Conservation (phyloP, 2,329 filamentous ascomycete species). For the Colletotrichum noveboracense region DNA sequence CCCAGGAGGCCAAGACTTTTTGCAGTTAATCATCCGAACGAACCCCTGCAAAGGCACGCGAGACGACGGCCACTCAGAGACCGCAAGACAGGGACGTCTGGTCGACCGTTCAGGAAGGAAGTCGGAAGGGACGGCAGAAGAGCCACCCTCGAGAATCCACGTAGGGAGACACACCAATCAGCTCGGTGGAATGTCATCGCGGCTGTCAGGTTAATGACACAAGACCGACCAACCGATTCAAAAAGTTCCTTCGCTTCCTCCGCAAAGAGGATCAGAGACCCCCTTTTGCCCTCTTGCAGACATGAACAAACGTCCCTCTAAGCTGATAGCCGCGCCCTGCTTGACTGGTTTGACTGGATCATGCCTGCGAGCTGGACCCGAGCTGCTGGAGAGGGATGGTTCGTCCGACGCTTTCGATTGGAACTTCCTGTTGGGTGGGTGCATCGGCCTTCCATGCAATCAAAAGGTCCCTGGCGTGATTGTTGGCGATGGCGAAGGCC, state of each 20-base stretch:
- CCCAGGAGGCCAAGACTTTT: not conserved
- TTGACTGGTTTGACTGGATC: not conserved
- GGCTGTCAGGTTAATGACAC: constrained; percentile 13
- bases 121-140: constrained; percentile 4
- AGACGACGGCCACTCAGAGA: not conserved
- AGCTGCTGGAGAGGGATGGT: not conserved
- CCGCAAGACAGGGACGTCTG: not conserved
- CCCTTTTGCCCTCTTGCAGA: not conserved
- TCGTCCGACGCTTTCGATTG: not conserved
- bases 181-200: not conserved
- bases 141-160: not conserved
- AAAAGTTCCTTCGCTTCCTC: constrained; percentile 13
- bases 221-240: not conserved
- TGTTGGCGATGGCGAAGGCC: not conserved
- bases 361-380: not conserved
- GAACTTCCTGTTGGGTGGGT: not conserved
- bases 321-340: not conserved
- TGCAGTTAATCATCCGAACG: not conserved
- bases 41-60: constrained; percentile 3
- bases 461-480: not conserved
- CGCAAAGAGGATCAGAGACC: not conserved
- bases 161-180: not conserved
- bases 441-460: not conserved
- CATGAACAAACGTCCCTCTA: not conserved
- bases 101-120: constrained; percentile 5